Evolutionary conservation across 2,329 filamentous ascomycete genomes (phyloP).

Genomic region (Furcasterigmium furcatum): DNA sequence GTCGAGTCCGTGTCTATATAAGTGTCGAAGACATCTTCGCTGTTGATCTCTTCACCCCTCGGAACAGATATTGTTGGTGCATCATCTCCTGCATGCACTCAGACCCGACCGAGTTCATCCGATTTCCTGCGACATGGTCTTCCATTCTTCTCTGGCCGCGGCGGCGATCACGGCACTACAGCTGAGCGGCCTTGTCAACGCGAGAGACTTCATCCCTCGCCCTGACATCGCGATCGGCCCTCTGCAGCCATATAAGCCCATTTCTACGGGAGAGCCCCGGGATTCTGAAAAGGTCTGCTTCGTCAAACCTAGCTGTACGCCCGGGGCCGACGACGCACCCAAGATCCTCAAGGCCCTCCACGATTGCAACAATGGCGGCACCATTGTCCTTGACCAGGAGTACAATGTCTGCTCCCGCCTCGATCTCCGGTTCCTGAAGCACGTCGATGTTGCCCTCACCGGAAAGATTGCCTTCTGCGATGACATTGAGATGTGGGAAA

Average conservation of each 20-base stretch:
- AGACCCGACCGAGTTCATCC: too few relatives aligned
- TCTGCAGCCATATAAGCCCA: not conserved
- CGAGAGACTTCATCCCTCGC: too few relatives aligned
- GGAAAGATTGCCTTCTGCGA: slow-evolving; percentile 61
- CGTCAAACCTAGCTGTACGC: slow-evolving; percentile 8
- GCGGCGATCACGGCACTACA: too few relatives aligned
- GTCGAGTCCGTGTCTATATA: too few relatives aligned
- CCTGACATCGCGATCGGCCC: not conserved
- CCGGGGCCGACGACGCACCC: slow-evolving; percentile 23
- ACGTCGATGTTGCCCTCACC: slow-evolving; percentile 56
- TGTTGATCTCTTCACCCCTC: too few relatives aligned
- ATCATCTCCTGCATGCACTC: too few relatives aligned
- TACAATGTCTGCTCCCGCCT: slow-evolving; percentile 63
- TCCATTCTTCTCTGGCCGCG: too few relatives aligned
- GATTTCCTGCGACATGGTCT: too few relatives aligned
- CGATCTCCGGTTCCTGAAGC: slow-evolving; percentile 60
- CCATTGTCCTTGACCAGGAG: slow-evolving; percentile 53
- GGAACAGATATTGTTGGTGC: too few relatives aligned
- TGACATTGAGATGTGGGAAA: slow-evolving; percentile 64
- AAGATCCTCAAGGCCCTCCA: slow-evolving; percentile 53
- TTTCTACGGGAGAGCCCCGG: not conserved
- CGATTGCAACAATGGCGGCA: slow-evolving; percentile 60
- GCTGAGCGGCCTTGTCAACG: too few relatives aligned
- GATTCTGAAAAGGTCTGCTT: slow-evolving; percentile 3
- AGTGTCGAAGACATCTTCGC: too few relatives aligned